Percentiles rank a stretch among this genome's conserved stretches.
phyloP scores from a whole-genome alignment of 441 rosid genomes.

The Manihot esculenta region DNA sequence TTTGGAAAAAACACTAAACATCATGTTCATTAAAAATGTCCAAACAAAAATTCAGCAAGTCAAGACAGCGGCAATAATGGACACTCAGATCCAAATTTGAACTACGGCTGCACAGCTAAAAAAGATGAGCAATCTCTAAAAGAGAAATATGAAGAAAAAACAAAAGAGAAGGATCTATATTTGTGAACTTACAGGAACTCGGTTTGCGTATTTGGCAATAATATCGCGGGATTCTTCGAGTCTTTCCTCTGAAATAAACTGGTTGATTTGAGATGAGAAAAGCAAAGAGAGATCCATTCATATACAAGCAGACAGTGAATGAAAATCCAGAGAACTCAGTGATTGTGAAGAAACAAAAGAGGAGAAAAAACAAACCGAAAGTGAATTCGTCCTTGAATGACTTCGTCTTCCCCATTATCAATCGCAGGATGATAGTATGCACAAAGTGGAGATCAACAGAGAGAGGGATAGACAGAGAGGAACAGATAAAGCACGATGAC shows the following conservation, averaged over 20 bases:
- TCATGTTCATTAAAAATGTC: too few species aligned
- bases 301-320: too few species aligned
- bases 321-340: too few species aligned
- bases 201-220: constrained; percentile 62
- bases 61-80: too few species aligned
- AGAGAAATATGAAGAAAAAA: background rate
- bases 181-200: constrained; percentile 60
- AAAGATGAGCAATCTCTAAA: too few species aligned
- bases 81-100: too few species aligned
- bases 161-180: background rate
- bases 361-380: constrained; percentile 43
- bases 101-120: too few species aligned
- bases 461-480: background rate
- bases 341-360: too few species aligned
- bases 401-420: constrained; percentile 34
- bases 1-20: too few species aligned
- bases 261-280: background rate
- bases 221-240: constrained; percentile 64
- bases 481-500: background rate
- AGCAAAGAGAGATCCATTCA: background rate
- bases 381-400: constrained; percentile 71
- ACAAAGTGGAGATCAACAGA: too few species aligned
- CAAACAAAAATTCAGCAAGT: too few species aligned
- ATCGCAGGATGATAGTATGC: background rate
- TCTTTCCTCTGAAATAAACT: constrained; percentile 53